Evolutionary conservation across 805 yeast species (phyloP).

Genomic region (Blastobotrys mokoenaii): DNA sequence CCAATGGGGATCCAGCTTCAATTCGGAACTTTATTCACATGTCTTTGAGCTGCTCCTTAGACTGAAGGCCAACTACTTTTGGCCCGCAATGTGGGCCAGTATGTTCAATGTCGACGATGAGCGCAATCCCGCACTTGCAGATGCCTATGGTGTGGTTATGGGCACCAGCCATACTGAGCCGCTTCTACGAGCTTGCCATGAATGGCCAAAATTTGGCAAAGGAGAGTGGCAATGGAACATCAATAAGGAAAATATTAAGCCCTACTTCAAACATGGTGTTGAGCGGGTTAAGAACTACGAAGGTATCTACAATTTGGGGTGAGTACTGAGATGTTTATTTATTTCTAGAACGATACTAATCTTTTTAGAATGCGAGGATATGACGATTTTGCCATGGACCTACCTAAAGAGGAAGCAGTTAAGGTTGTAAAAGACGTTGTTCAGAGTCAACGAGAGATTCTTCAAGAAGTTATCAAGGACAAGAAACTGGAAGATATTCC

Average conservation of each 20-base stretch:
- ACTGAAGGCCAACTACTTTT: constrained; percentile 10
- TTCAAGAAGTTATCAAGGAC: constrained; percentile 1
- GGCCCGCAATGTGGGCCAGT: constrained; percentile 16
- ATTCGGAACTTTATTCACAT: constrained; percentile 7
- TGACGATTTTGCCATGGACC: constrained; percentile 14
- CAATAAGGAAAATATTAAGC: constrained; percentile 8
- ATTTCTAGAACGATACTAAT: no score
- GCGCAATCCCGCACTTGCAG: constrained; percentile 9
- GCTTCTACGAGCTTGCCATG: constrained; percentile 12
- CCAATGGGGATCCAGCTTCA: constrained; percentile 9
- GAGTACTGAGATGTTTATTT: no score
- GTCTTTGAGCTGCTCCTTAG: constrained; percentile 13
- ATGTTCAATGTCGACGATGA: constrained; percentile 14
- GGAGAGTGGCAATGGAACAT: constrained; percentile 14
- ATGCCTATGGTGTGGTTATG: constrained; percentile 15
- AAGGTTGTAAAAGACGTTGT: constrained; percentile 7
- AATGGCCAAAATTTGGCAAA: constrained; percentile 13
- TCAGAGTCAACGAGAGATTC: constrained; percentile 8
- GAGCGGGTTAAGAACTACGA: constrained; percentile 11
- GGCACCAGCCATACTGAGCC: constrained; percentile 16
- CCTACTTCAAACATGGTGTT: constrained; percentile 11
- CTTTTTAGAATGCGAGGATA: constrained; percentile 13
- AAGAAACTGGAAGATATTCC: constrained; percentile 8
- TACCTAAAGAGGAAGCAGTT: constrained; percentile 10
- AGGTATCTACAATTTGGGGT: constrained; percentile 10